These are phyloP conservation scores for Globisporangium paroecandrum DNA, from an alignment of 352 stramenopile genomes.

Conservation along the genomic window DNA sequence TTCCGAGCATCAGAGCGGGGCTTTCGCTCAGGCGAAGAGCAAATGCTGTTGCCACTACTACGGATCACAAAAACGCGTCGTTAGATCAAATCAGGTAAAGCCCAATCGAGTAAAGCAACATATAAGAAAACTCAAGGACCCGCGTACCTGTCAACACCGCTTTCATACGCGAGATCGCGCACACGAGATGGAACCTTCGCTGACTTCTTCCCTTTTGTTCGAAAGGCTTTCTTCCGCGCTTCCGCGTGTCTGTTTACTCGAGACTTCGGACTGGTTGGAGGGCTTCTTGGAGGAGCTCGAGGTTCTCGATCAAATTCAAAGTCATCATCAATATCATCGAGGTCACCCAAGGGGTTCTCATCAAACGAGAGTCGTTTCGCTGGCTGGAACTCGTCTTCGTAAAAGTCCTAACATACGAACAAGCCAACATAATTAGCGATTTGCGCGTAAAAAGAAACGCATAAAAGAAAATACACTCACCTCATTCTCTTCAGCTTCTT, in stretches of 20 bases:
- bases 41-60: conserved; percentile 49
- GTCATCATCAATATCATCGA: conserved; percentile 83
- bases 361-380: conserved; percentile 76
- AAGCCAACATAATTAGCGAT: background rate
- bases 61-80: background rate
- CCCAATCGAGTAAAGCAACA: background rate
- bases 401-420: conserved; percentile 38
- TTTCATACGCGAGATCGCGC: conserved; percentile 68
- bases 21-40: conserved; percentile 74
- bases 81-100: background rate
- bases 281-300: conserved; percentile 39
- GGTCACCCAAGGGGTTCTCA: conserved; percentile 66
- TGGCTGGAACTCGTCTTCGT: conserved; percentile 70
- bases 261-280: conserved; percentile 54
- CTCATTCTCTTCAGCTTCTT: conserved; percentile 86
- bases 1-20: conserved; percentile 44
- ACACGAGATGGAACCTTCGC: conserved; percentile 48
- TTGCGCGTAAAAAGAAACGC: background rate
- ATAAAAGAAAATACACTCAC: conserved; percentile 20
- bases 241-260: conserved; percentile 35
- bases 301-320: conserved; percentile 86
- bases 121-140: background rate
- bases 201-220: conserved; percentile 50
- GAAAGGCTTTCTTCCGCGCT: conserved; percentile 41
- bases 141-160: conserved; percentile 71